phyloP scores from a whole-genome alignment of 768 basidiomycete genomes.

The Lentinula lateritia region DNA sequence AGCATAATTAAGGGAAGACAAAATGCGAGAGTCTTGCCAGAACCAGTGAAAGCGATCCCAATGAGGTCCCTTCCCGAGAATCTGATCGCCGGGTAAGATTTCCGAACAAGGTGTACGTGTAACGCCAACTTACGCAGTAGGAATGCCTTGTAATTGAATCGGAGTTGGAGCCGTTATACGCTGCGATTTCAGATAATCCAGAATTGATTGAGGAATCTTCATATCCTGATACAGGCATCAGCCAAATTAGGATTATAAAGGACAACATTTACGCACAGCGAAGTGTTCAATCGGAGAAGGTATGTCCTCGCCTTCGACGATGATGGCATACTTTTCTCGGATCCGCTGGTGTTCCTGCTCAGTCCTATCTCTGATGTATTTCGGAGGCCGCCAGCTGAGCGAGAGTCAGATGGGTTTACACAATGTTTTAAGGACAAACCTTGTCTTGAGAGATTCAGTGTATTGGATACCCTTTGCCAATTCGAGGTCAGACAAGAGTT shows the following conservation, averaged over 20 bases:
- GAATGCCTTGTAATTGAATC: conserved; percentile 96
- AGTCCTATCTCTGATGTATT: conserved; percentile 67
- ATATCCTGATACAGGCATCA: conserved; percentile 63
- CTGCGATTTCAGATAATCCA: conserved; percentile 79
- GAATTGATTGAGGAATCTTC: conserved; percentile 89
- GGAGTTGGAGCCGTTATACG: conserved; percentile 87
- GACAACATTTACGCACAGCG: conserved; percentile 36
- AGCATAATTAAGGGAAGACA: conserved; percentile 97
- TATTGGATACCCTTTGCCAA: conserved; percentile 91
- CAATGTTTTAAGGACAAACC: conserved; percentile 36
- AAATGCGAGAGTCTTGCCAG: conserved; percentile 98
- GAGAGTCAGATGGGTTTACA: background rate
- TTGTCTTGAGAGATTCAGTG: conserved; percentile 76
- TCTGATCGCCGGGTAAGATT: conserved; percentile 34
- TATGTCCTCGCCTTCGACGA: conserved; percentile 90
- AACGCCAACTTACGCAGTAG: conserved; percentile 68
- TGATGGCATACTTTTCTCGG: conserved; percentile 89
- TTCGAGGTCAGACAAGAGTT: conserved; percentile 89
- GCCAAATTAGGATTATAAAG: conserved; percentile 5
- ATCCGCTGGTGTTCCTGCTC: conserved; percentile 67
- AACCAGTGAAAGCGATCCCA: conserved; percentile 98
- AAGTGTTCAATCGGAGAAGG: conserved; percentile 93
- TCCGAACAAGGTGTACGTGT: background rate
- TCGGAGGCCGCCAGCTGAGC: conserved; percentile 82
- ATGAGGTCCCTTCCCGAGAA: conserved; percentile 97